These are phyloP conservation scores for Acer yangbiense DNA, from an alignment of 345 rosid species.

Conservation along the genomic window DNA sequence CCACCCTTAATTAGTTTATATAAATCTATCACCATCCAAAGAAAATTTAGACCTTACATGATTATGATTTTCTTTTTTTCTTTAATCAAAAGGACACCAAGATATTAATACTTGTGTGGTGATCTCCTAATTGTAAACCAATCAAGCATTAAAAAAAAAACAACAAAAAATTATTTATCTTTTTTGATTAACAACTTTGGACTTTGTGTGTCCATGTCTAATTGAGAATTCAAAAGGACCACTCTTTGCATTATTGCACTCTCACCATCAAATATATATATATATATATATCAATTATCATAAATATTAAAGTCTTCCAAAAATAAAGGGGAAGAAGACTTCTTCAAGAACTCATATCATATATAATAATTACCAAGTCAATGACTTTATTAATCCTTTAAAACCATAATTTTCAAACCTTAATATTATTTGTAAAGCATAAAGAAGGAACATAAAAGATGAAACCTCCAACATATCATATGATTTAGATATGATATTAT, in stretches of 20 bases:
- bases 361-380: conserved; percentile 9
- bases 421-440: not conserved
- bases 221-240: conserved; percentile 1
- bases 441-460: not conserved
- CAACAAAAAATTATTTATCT: not conserved
- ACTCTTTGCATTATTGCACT: not conserved
- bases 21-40: not conserved
- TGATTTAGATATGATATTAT: conserved; percentile 14
- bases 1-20: not conserved
- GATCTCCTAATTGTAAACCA: not conserved
- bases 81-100: not conserved
- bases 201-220: not conserved
- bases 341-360: not conserved
- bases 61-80: not conserved
- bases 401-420: not conserved
- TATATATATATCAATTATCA: too few relatives aligned
- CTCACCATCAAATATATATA: not conserved
- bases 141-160: not conserved
- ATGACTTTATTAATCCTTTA: conserved; percentile 14
- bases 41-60: not conserved
- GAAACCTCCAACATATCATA: not conserved
- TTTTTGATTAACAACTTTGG: conserved; percentile 4
- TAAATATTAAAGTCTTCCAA: not conserved
- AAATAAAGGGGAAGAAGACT: conserved; percentile 6
- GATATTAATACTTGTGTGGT: not conserved